Conservation (phyloP, 2,329 filamentous ascomycete genomes). For the Penicillium paneum region DNA sequence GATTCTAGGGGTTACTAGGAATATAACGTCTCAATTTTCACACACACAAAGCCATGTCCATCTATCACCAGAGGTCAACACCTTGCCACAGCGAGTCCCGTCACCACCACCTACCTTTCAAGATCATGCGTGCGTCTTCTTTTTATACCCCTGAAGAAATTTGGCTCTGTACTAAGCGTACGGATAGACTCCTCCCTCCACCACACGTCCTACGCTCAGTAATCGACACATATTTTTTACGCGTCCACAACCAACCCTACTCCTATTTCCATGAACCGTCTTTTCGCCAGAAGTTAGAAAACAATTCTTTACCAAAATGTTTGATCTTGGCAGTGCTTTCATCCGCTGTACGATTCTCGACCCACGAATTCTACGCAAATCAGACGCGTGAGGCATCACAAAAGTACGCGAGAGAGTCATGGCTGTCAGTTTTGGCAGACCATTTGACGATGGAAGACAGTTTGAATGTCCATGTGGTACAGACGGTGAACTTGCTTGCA, state of each 20-base stretch:
- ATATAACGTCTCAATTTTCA: too few species aligned
- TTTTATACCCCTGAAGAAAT: neutral
- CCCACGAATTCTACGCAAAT: conserved; percentile 28
- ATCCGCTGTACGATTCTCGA: conserved; percentile 31
- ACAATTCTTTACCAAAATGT: conserved; percentile 27
- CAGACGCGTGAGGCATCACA: conserved; percentile 23
- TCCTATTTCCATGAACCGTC: conserved; percentile 36
- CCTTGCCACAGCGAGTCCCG: too few species aligned
- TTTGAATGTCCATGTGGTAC: conserved; percentile 35
- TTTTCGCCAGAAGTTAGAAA: conserved; percentile 31
- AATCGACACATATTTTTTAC: conserved; percentile 33
- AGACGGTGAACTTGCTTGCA: conserved; percentile 39
- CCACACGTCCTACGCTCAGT: conserved; percentile 16
- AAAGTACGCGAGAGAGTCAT: conserved; percentile 32
- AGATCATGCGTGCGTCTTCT: too few species aligned
- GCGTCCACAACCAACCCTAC: conserved; percentile 41
- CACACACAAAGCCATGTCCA: too few species aligned
- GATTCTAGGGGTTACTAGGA: too few species aligned
- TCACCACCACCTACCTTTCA: too few species aligned
- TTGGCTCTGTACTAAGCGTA: neutral
- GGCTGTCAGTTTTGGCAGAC: conserved; percentile 35
- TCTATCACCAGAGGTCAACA: too few species aligned
- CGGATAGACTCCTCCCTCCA: conserved; percentile 11
- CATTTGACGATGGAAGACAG: conserved; percentile 33
- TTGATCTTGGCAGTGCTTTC: conserved; percentile 34